Conservation (phyloP, 352 stramenopile genomes). For the Globisporangium cederbergense region DNA sequence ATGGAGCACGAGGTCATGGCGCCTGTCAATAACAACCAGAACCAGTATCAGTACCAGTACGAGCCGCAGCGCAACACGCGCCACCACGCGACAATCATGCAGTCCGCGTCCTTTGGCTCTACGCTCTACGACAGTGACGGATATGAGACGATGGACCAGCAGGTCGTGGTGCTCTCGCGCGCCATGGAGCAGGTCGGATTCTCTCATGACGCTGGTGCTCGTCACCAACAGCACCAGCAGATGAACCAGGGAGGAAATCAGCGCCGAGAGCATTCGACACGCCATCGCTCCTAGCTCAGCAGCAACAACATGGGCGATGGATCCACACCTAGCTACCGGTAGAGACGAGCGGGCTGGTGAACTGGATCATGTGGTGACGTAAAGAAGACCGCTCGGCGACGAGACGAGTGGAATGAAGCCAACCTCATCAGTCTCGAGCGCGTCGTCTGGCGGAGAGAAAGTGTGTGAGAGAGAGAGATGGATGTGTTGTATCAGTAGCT, state of each 20-base stretch:
- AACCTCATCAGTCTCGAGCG: background rate
- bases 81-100: constrained; percentile 1
- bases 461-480: background rate
- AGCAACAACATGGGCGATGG: constrained; percentile 1
- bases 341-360: background rate
- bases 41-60: constrained; percentile 22
- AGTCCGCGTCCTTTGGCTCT: background rate
- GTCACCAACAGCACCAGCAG: constrained; percentile 15
- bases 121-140: constrained; percentile 4
- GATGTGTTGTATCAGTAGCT: constrained; percentile 9
- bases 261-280: background rate
- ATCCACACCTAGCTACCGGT: constrained; percentile 6
- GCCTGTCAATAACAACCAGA: constrained; percentile 22
- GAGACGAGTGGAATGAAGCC: background rate
- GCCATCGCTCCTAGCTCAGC: background rate
- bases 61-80: constrained; percentile 4
- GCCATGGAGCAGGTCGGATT: constrained; percentile 5
- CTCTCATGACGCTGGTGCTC: constrained; percentile 8
- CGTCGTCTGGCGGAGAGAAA: background rate
- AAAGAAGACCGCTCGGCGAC: background rate
- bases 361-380: background rate
- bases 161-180: constrained; percentile 15
- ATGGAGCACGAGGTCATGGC: constrained; percentile 51
- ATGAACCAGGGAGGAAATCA: background rate
- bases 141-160: constrained; percentile 1